Evolutionary conservation across 2,329 filamentous ascomycete species (phyloP), one percentile per base, ranked within the genome.

Genomic region (Dactylella cylindrospora): DNA sequence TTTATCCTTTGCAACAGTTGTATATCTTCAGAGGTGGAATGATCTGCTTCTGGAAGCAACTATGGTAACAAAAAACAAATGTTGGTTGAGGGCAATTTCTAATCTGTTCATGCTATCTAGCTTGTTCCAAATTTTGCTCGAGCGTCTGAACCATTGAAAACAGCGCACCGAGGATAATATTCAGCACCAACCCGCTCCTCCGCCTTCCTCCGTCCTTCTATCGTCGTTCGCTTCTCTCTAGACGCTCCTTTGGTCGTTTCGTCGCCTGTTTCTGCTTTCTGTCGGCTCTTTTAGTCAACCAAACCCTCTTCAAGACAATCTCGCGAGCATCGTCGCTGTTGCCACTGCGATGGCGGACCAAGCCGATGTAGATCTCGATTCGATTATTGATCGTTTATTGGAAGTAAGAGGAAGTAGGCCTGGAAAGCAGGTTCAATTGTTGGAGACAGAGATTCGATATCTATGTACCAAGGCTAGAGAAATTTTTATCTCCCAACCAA

Each of bases 401-500:
- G 93, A 98, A 78, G 93, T 97, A 73, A 86, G 93, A 77, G 93
- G 91, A 74, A 96, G 90, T 81, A 85, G 93, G 73, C 93, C 93
- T 57, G 93, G 93, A 71, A 98, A 98, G 80, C 93, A 97, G 78
- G 93, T 98, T 52, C 91, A 97, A 78, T 83, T 98, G 69, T 80
- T 95, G 68, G 93, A 98, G 76, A 84, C 88, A 65, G 93, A 97
- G 78, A 98, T 98, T 70, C 86, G 91, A 73, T 95, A 84, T 76
- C 83, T 98, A 68, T 98, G 93, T 83, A 96, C 91, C 74, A 97
- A 97, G 80, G 90, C 91, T 66, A 86, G 93, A 68, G 93, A 98
- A 79, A 97, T 98, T 71, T 97, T 98, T 80, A 97, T 98, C 76
- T 96, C 90, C 66, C 93, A 98, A 79, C 93, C 93, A 68, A 97